Evolutionary conservation across 139 green algal genomes (phyloP), one percentile per base, ranked within the genome.

Genomic region (Volvox reticuliferus): DNA sequence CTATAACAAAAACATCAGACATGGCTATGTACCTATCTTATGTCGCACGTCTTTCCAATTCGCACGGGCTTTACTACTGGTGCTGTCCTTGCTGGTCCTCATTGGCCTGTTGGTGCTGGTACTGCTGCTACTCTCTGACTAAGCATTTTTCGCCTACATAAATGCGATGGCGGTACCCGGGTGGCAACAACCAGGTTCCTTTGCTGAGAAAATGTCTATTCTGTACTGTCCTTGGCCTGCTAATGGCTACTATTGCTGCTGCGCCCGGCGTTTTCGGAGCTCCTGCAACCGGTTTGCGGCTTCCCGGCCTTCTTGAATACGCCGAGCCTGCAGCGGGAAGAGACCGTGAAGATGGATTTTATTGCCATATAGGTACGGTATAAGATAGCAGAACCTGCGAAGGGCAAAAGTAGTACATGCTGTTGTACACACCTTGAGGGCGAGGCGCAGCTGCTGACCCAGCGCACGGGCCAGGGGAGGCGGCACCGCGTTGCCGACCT

Each of bases 401-500:
- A 1, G 1, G 14, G 36, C 63, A 44, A 30, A 55, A 20, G 13
- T 24, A 50, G 0, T 86, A 24, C 24, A 32, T 24, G 28, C 1
- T 17, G 26, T 17, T 0, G 61, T 62, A n/a, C 81, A 12, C 19
- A 88, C 82, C 62, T 95, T 93, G 33, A 98, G 93, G 21, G 94
- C 95, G 33, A 89, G 90, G 37, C 92, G 93, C 91, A 99, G 95
- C 93, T 98, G 90, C 19, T 88, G 30, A 36, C 97, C 97, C 68
- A 99, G 95, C 13, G 97, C 94, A n/a, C 93, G 91, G 9, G 97
- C 97, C 88, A 99, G 94, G 0, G 97, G 97, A 19, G 96, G 96
- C 28, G 97, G 97, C 86, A 99, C 97, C 0, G 97, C 97, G 89
- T 99, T 99, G 88, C 97, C 96, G n/a, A 98, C 96, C 93, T 98